Evolutionary conservation across 1,139 yeast species (phyloP).

Genomic region (Geotrichum citri-aurantii): DNA sequence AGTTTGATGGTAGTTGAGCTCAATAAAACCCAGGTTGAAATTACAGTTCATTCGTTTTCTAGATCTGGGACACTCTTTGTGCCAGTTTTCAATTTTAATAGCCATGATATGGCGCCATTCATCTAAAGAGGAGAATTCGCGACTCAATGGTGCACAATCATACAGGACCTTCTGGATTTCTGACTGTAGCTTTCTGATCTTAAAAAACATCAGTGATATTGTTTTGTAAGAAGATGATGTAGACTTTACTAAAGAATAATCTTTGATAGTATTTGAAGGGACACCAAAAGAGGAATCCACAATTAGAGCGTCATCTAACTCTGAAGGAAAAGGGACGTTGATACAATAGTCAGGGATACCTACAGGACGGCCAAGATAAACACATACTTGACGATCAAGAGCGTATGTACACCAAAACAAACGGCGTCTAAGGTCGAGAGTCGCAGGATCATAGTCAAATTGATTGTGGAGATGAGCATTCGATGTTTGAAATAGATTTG

Average conservation of each 20-base stretch:
- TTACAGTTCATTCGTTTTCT: conserved; percentile 63
- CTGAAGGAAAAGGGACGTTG: conserved; percentile 62
- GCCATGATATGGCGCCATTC: conserved; percentile 57
- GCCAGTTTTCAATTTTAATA: conserved; percentile 57
- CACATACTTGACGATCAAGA: conserved; percentile 71
- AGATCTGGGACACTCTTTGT: conserved; percentile 49
- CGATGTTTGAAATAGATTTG: background rate
- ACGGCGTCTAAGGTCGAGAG: conserved; percentile 65
- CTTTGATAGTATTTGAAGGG: conserved; percentile 19
- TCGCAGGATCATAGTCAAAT: conserved; percentile 42
- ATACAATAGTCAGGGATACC: conserved; percentile 68
- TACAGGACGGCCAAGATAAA: conserved; percentile 65
- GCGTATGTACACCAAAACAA: conserved; percentile 88
- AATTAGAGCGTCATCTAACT: conserved; percentile 64
- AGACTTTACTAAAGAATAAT: conserved; percentile 23
- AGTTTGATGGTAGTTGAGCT: conserved; percentile 72
- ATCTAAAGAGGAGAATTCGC: conserved; percentile 48
- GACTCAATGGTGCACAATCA: conserved; percentile 64
- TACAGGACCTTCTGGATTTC: conserved; percentile 68
- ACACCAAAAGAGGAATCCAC: conserved; percentile 27
- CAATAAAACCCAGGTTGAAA: conserved; percentile 63
- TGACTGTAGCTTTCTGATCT: conserved; percentile 66
- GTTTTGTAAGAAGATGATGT: conserved; percentile 51
- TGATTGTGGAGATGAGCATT: background rate
- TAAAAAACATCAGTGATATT: conserved; percentile 60